These are phyloP conservation scores for Citrullus mucosospermus DNA, from an alignment of 306 rosid genomes.

Conservation along the genomic window DNA sequence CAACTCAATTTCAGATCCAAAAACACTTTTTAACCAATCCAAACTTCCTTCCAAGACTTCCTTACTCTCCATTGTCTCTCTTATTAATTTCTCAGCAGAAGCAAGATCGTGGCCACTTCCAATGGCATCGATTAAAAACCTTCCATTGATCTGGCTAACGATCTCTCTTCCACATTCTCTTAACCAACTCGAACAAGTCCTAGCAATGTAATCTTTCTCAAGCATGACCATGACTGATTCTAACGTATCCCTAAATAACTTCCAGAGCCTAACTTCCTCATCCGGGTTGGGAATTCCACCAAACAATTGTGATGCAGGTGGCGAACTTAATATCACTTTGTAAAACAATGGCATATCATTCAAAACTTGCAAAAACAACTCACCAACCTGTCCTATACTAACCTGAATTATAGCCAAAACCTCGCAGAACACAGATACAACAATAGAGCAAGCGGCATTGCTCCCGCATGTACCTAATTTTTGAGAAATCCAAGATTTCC, in stretches of 20 bases:
- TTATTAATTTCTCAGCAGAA: constrained; percentile 74
- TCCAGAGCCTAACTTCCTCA: constrained; percentile 95
- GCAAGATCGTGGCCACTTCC: constrained; percentile 64
- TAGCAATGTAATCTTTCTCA: constrained; percentile 58
- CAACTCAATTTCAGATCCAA: constrained; percentile 86
- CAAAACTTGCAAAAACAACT: constrained; percentile 74
- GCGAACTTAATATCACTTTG: constrained; percentile 59
- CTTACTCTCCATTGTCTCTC: constrained; percentile 90
- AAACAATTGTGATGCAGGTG: constrained; percentile 80
- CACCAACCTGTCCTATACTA: constrained; percentile 86
- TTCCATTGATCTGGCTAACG: constrained; percentile 55
- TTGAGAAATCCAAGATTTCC: constrained; percentile 69
- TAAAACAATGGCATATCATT: constrained; percentile 89
- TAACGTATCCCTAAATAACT: constrained; percentile 61
- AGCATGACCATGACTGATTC: constrained; percentile 59
- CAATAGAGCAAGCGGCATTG: constrained; percentile 29
- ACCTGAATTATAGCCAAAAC: constrained; percentile 82
- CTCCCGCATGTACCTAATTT: constrained; percentile 36
- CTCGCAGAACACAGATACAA: constrained; percentile 67
- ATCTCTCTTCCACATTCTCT: constrained; percentile 52
- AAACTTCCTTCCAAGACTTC: constrained; percentile 77
- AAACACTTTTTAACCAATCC: constrained; percentile 91
- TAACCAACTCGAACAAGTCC: constrained; percentile 62
- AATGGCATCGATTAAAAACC: constrained; percentile 60
- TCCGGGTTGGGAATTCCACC: constrained; percentile 97